phyloP scores from a whole-genome alignment of 345 rosid genomes.

The Salix dunnii region DNA sequence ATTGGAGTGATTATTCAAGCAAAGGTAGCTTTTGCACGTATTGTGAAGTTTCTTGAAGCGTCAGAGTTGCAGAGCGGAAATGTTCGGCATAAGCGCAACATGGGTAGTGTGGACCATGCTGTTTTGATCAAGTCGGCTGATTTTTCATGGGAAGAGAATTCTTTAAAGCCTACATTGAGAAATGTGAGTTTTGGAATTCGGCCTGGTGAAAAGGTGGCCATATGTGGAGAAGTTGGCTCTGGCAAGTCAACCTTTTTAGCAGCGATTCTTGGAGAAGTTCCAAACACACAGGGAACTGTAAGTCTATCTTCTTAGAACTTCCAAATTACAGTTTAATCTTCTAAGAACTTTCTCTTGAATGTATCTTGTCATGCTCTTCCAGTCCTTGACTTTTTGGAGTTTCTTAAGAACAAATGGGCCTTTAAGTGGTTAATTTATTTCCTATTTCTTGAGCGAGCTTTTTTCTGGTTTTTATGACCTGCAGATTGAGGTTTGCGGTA shows the following conservation, averaged over 20 bases:
- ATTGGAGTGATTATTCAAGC: constrained; percentile 86
- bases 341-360: neutral
- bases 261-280: constrained; percentile 89
- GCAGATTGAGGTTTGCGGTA: constrained; percentile 75
- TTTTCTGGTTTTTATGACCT: constrained; percentile 4
- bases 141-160: constrained; percentile 79
- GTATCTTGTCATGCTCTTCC: neutral
- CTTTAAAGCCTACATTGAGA: constrained; percentile 53
- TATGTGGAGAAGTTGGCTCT: constrained; percentile 96
- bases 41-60: constrained; percentile 75
- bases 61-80: constrained; percentile 69
- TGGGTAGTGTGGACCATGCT: constrained; percentile 27
- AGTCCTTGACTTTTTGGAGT: neutral
- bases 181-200: constrained; percentile 53
- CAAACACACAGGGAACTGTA: constrained; percentile 62
- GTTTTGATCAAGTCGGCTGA: constrained; percentile 52
- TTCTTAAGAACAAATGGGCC: neutral
- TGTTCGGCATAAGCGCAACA: constrained; percentile 32
- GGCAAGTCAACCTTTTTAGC: constrained; percentile 93
- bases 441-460: neutral
- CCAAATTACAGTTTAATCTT: neutral
- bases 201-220: constrained; percentile 71
- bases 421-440: neutral
- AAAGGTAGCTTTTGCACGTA: constrained; percentile 76
- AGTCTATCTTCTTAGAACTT: constrained; percentile 18